These are phyloP conservation scores for Sphaerostilbella broomeana DNA, from an alignment of 2,329 filamentous ascomycete species.

Conservation along the genomic window DNA sequence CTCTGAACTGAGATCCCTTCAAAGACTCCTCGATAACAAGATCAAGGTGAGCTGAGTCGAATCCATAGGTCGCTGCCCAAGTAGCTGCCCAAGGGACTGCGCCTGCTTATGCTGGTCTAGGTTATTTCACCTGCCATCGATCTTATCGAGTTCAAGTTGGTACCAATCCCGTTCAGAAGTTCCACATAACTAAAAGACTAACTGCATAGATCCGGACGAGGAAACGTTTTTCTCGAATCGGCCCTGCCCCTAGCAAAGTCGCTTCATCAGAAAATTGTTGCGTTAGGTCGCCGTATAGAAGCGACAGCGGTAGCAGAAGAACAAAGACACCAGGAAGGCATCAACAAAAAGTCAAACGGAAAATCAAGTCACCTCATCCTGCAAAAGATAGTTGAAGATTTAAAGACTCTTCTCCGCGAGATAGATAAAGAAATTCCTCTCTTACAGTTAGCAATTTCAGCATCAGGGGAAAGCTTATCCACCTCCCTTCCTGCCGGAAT, in stretches of 20 bases:
- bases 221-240: conserved; percentile 64
- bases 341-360: conserved; percentile 33
- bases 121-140: conserved; percentile 88
- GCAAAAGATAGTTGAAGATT: conserved; percentile 63
- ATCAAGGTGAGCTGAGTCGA: conserved; percentile 55
- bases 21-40: conserved; percentile 72
- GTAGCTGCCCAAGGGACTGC: neutral
- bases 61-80: neutral
- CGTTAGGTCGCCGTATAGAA: conserved; percentile 68
- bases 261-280: conserved; percentile 75
- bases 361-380: conserved; percentile 51
- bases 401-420: conserved; percentile 64
- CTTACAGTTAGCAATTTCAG: conserved; percentile 88
- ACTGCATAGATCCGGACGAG: conserved; percentile 40
- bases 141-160: conserved; percentile 81
- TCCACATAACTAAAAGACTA: conserved; percentile 4
- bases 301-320: conserved; percentile 61
- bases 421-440: conserved; percentile 90
- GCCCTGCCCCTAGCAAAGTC: conserved; percentile 77
- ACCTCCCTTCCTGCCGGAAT: conserved; percentile 73
- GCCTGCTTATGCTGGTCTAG: conserved; percentile 31
- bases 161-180: conserved; percentile 4
- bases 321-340: conserved; percentile 29
- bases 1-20: conserved; percentile 61
- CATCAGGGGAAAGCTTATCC: conserved; percentile 81